Conservation (phyloP, 495 filamentous ascomycete genomes). For the Xylaria curta region DNA sequence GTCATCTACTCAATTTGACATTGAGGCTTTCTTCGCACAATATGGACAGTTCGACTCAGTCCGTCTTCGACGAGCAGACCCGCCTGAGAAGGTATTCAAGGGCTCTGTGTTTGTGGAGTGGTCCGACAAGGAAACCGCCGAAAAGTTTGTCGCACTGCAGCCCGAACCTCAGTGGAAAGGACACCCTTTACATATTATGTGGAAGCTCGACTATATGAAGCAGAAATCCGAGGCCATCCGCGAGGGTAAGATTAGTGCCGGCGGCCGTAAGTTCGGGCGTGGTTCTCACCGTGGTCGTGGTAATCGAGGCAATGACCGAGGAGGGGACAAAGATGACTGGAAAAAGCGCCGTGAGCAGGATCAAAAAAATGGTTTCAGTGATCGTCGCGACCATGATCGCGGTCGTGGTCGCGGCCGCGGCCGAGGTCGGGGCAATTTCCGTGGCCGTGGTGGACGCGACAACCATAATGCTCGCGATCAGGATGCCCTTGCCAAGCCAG, state of each 20-base stretch:
- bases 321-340: slow-evolving; percentile 67
- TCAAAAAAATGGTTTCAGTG: slow-evolving; percentile 65
- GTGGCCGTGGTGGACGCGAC: slow-evolving; percentile 49
- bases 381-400: slow-evolving; percentile 43
- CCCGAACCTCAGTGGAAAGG: slow-evolving; percentile 84
- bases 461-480: slow-evolving; percentile 45
- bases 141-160: slow-evolving; percentile 77
- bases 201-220: slow-evolving; percentile 85
- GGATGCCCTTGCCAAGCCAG: slow-evolving; percentile 37
- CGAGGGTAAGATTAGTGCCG: slow-evolving; percentile 70
- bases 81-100: slow-evolving; percentile 73
- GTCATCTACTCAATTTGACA: slow-evolving; percentile 81
- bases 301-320: slow-evolving; percentile 34
- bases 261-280: slow-evolving; percentile 39
- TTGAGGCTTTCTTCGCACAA: slow-evolving; percentile 87
- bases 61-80: slow-evolving; percentile 77
- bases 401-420: slow-evolving; percentile 52
- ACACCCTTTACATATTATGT: slow-evolving; percentile 73
- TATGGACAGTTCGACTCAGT: slow-evolving; percentile 83
- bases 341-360: slow-evolving; percentile 70
- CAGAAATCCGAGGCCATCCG: slow-evolving; percentile 79
- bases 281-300: slow-evolving; percentile 40
- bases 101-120: slow-evolving; percentile 96
- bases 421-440: slow-evolving; percentile 38
- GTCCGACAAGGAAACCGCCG: slow-evolving; percentile 70